These are phyloP conservation scores for Nepenthes alata DNA, from an alignment of 179 eudicot species.

Conservation along the genomic window DNA sequence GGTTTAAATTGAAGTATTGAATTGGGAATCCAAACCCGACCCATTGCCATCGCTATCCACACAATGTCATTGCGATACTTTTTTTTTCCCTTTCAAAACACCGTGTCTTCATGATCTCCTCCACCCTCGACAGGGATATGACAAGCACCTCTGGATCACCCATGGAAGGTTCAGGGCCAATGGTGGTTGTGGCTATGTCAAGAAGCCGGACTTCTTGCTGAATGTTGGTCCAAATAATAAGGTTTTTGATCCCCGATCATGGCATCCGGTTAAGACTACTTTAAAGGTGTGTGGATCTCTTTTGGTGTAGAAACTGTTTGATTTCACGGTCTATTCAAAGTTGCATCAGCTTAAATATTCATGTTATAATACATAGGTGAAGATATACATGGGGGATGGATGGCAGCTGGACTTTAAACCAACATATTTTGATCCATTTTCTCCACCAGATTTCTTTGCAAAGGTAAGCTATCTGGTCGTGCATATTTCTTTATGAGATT, in stretches of 20 bases:
- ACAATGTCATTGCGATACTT: no score
- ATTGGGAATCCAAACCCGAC: no score
- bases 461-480: slow-evolving; percentile 15
- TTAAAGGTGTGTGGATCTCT: slow-evolving; percentile 29
- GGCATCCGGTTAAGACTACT: slow-evolving; percentile 18
- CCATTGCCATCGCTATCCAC: no score
- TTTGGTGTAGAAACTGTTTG: neutral
- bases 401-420: slow-evolving; percentile 45
- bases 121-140: slow-evolving; percentile 31
- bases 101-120: neutral
- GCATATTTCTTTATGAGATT: neutral
- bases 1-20: no score
- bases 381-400: slow-evolving; percentile 47
- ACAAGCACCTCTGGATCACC: slow-evolving; percentile 45
- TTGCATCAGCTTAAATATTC: neutral
- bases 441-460: slow-evolving; percentile 54
- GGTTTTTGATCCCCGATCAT: slow-evolving; percentile 21
- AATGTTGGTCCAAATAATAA: slow-evolving; percentile 17
- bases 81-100: neutral
- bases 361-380: slow-evolving; percentile 18
- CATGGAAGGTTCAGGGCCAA: slow-evolving; percentile 69
- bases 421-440: slow-evolving; percentile 31
- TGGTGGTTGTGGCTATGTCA: slow-evolving; percentile 64
- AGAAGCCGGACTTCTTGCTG: slow-evolving; percentile 43
- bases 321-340: neutral